A percentile compares a stretch with the other conserved stretches of the same genome.
phyloP scores from a whole-genome alignment of 352 stramenopile species.

The Phytophthora ohioensis region DNA sequence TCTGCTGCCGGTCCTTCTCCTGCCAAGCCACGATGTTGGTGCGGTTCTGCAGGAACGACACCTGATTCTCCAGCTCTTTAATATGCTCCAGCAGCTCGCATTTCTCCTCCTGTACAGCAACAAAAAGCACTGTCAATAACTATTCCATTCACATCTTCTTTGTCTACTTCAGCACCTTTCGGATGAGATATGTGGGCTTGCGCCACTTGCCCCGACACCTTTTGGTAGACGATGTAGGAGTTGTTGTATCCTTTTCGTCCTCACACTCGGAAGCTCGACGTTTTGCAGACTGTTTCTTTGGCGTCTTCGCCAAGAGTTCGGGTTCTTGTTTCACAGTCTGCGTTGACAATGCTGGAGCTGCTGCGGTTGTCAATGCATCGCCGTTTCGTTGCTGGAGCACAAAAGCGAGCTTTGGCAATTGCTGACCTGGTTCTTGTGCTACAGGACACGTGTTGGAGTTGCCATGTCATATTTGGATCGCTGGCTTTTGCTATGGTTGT shows the following conservation, averaged over 20 bases:
- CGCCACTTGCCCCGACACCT: constrained; percentile 37
- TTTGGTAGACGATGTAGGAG: constrained; percentile 12
- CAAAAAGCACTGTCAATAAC: neutral
- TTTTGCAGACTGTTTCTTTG: constrained; percentile 11
- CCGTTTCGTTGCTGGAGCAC: constrained; percentile 17
- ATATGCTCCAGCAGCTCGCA: constrained; percentile 45
- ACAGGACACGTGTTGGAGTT: neutral
- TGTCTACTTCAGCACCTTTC: constrained; percentile 33
- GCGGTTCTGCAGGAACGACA: constrained; percentile 42
- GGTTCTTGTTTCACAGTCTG: neutral
- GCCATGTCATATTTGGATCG: constrained; percentile 35
- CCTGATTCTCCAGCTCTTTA: constrained; percentile 42
- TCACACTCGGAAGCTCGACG: constrained; percentile 27
- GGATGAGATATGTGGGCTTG: constrained; percentile 52
- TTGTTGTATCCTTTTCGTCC: constrained; percentile 16
- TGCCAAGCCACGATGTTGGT: constrained; percentile 41
- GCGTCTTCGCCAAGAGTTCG: neutral
- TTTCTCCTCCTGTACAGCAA: constrained; percentile 45
- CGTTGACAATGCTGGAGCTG: neutral
- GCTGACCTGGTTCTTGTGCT: constrained; percentile 1
- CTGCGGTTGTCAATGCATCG: neutral
- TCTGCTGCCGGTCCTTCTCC: constrained; percentile 33
- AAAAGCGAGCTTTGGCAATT: constrained; percentile 25
- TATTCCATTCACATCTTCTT: neutral
- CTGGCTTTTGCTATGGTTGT: neutral